phyloP scores from a whole-genome alignment of 2,329 filamentous ascomycete species.

The Ophiostoma novo-ulmi region DNA sequence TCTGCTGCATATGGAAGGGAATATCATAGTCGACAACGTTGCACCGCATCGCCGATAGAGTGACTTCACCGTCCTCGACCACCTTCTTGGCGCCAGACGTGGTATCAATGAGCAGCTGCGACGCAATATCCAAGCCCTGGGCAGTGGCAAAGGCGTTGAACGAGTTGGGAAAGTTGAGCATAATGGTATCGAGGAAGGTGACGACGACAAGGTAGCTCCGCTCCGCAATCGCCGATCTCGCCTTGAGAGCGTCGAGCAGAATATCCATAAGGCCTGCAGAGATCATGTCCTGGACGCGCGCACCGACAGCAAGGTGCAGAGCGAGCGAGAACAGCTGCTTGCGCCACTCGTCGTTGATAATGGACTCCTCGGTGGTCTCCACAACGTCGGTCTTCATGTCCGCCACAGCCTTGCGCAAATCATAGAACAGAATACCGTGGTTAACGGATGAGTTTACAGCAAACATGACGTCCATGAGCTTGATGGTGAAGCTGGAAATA shows the following conservation, averaged over 20 bases:
- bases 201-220: slow-evolving; percentile 79
- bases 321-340: slow-evolving; percentile 85
- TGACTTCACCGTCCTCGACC: slow-evolving; percentile 64
- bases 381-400: slow-evolving; percentile 60
- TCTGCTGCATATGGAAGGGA: slow-evolving; percentile 88
- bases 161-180: slow-evolving; percentile 78
- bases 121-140: slow-evolving; percentile 82
- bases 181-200: slow-evolving; percentile 79
- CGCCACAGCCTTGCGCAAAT: slow-evolving; percentile 83
- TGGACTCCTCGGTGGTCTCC: slow-evolving; percentile 55
- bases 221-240: slow-evolving; percentile 76
- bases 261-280: slow-evolving; percentile 85
- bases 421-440: slow-evolving; percentile 88
- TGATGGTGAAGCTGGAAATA: slow-evolving; percentile 71
- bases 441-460: slow-evolving; percentile 95
- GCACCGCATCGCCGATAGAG: slow-evolving; percentile 64
- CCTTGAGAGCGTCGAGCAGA: slow-evolving; percentile 78
- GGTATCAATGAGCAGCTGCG: slow-evolving; percentile 77
- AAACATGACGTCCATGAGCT: slow-evolving; percentile 74
- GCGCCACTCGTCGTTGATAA: slow-evolving; percentile 80
- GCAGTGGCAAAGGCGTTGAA: slow-evolving; percentile 77
- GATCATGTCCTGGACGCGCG: slow-evolving; percentile 75
- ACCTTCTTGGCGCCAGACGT: slow-evolving; percentile 64
- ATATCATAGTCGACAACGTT: slow-evolving; percentile 88
- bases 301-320: slow-evolving; percentile 69